A percentile compares a stretch with the other conserved stretches of the same genome.
Evolutionary conservation across 2,329 filamentous ascomycete species (phyloP).

Genomic region (Sordariomycetes sp.): DNA sequence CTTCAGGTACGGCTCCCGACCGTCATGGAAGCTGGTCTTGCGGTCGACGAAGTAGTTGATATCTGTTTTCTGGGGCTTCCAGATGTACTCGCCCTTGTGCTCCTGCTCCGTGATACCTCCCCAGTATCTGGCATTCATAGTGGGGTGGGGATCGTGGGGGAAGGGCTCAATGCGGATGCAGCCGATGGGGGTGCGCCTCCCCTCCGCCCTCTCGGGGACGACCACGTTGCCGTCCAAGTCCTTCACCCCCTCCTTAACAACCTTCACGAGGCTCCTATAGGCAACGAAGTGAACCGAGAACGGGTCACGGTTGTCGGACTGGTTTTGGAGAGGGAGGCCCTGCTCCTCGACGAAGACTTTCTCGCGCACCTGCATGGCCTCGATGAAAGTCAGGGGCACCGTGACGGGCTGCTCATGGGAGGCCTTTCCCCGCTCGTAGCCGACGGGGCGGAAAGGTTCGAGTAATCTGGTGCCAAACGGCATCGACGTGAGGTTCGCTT

Average conservation of each 20-base stretch:
- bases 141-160: conserved; percentile 58
- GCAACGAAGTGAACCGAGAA: conserved; percentile 79
- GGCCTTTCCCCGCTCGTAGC: conserved; percentile 28
- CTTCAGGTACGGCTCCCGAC: conserved; percentile 68
- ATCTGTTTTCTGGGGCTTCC: conserved; percentile 11
- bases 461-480: conserved; percentile 34
- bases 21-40: conserved; percentile 43
- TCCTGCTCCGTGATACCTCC: conserved; percentile 26
- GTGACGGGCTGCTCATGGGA: conserved; percentile 30
- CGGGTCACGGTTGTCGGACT: conserved; percentile 72
- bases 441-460: conserved; percentile 36
- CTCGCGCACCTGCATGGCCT: conserved; percentile 53
- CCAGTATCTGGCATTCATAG: conserved; percentile 35
- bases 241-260: conserved; percentile 27
- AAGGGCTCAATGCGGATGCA: conserved; percentile 75
- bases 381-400: conserved; percentile 46
- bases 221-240: conserved; percentile 30
- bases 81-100: conserved; percentile 10
- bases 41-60: conserved; percentile 22
- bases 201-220: conserved; percentile 31
- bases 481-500: conserved; percentile 28
- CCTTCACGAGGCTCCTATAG: conserved; percentile 55
- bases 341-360: conserved; percentile 53
- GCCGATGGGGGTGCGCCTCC: conserved; percentile 46
- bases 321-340: conserved; percentile 48